phyloP scores from a whole-genome alignment of 192 early-diverging fungal species.

The Backusella westeae region DNA sequence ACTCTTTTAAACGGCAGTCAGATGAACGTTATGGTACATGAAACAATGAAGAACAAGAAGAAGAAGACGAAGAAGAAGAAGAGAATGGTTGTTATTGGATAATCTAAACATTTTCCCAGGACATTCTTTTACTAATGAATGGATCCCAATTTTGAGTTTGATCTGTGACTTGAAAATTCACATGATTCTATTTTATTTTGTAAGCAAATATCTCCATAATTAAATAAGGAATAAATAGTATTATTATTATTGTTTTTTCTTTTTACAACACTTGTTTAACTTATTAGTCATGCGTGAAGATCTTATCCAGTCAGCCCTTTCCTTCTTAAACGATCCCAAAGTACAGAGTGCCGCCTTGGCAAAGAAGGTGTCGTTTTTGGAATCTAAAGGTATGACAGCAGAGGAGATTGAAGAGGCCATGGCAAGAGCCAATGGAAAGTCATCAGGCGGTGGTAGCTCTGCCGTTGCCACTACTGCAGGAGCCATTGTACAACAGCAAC shows the following conservation, averaged over 20 bases:
- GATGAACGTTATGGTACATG: no score
- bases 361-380: constrained; percentile 93
- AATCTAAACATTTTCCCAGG: background rate
- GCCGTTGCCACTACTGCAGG: constrained; percentile 13
- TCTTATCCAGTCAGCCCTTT: constrained; percentile 79
- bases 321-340: constrained; percentile 91
- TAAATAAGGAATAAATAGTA: background rate
- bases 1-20: no score
- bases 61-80: no score
- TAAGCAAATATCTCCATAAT: constrained; percentile 1
- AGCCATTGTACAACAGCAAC: constrained; percentile 9
- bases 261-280: background rate
- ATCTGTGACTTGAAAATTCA: background rate
- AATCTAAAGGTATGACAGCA: constrained; percentile 89
- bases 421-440: constrained; percentile 54
- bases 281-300: constrained; percentile 63
- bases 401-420: constrained; percentile 92
- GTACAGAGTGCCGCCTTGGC: constrained; percentile 86
- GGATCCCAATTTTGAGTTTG: background rate
- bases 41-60: no score
- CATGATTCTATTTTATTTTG: background rate
- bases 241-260: background rate
- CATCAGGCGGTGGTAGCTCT: constrained; percentile 6
- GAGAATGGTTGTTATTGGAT: no score
- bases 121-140: background rate